Evolutionary conservation across 192 early-diverging fungal genomes (phyloP), one percentile per base, ranked within the genome.

Genomic region (Backusella morwellensis): DNA sequence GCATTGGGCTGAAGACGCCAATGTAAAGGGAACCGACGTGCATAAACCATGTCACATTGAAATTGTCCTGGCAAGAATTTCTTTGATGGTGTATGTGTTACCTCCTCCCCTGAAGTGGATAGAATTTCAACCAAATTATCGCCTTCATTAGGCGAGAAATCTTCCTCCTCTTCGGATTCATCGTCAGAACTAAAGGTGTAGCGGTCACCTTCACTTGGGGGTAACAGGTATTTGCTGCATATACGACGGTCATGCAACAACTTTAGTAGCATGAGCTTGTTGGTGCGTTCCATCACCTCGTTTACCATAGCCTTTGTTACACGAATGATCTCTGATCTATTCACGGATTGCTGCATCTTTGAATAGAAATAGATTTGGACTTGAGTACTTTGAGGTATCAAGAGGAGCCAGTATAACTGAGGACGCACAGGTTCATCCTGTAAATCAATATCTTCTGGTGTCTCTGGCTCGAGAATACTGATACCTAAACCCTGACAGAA

Each of bases 291-390:
- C 74, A 88, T 87, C 26, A 90, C 89, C 36, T 90, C 81, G 35
- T 79, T 73, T 11, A 95, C 88, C 38, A 86, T 86, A 23, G 85
- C 80, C 35, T 86, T 84, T 1, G 91, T 82, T 29, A 83, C 79
- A 12, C 85, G 73, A 3, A 93, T 79, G 29, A 94, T 91, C 14
- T 81, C 71, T 23, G 86, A 77, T 40, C 89, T 86, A 38, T 86
- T 80, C 35, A 82, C 85, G 17, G 80, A 80, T 42, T 84, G 85
- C 21, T 90, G 78, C 6, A 83, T 76, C 75, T 90, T 92, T 6
- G 92, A 94, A 76, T 92, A 94, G 70, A 90, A 93, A 66, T 90
- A 89, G 9, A 93, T 77, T 66, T 91, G 88, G 3, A 91, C 89
- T 47, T 76, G 83, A 1, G 75, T 36, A 15, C 82, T 82, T 70